Base-by-base conservation (phyloP, 139 green algal genomes). In the Microglena sp. region DNA sequence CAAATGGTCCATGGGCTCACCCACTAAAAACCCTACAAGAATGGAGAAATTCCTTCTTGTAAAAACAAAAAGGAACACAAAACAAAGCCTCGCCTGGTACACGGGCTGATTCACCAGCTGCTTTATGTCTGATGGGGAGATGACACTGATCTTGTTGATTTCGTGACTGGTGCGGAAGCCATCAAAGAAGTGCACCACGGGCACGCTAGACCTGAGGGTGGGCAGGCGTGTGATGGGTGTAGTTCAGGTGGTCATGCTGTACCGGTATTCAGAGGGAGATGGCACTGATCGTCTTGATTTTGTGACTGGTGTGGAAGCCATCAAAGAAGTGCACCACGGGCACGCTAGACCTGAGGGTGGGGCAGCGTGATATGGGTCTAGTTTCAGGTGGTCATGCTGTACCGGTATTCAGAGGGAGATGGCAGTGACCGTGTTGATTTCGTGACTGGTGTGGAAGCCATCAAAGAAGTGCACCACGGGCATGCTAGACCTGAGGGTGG, bases 141-240 rank as follows among this genome's bases (percentile, higher is more conserved):
- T 70, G 53, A 80, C 30, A 26, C 59, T 29, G 29, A 74, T 63
- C 44, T 59, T 24, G 35, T 45, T 74, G 59, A 82, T 75, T 45
- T 82, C 75, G 59, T 82, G 75, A 31, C 36, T 66, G 40, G 68
- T 78, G 50, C 75, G 64, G 67, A 78, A 82, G 33, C 71, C 75
- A 29, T 78, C 75, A 28, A 78, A 78, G 33, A 76, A 78, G 63
- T 81, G 74, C 57, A 82, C 57, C 31, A 82, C 43, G 40, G 75
- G 75, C 46, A 82, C 62, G 59, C 27, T 60, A 58, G 66, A 34
- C 33, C 69, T 71, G 45, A 85, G 75, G 3, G 75, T 82, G 53
- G 78, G 71, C 31, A 85, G 66, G 72, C 80, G 78, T 18, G 71
- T n/a, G n/a, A n/a, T n/a, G n/a, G n/a, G n/a, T n/a, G n/a, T n/a